phyloP scores from a whole-genome alignment of 2,329 filamentous ascomycete genomes.

The Aquanectria penicillioides region DNA sequence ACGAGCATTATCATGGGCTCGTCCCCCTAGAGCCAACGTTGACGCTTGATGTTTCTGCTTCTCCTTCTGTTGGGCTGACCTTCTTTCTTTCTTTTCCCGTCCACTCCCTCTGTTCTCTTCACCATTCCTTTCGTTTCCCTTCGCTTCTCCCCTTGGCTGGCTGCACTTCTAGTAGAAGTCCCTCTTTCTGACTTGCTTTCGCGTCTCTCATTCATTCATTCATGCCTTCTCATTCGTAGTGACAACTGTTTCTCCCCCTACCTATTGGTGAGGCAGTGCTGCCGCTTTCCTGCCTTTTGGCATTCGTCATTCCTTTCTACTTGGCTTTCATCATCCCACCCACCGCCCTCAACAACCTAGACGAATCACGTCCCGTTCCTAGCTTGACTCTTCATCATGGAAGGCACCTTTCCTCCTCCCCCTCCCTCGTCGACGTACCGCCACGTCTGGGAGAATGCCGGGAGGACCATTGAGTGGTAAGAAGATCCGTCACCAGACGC shows the following conservation, averaged over 20 bases:
- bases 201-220: conserved; percentile 17
- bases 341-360: conserved; percentile 7
- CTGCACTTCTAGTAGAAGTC: conserved; percentile 37
- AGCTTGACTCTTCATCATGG: conserved; percentile 30
- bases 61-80: conserved; percentile 1
- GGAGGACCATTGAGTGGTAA: conserved; percentile 41
- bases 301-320: conserved; percentile 14
- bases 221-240: conserved; percentile 25
- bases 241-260: conserved; percentile 25
- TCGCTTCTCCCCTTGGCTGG: conserved; percentile 33
- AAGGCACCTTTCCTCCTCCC: conserved; percentile 32
- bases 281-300: conserved; percentile 1
- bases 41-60: conserved; percentile 12
- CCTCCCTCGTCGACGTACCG: conserved; percentile 34
- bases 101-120: conserved; percentile 6
- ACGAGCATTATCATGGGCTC: conserved; percentile 21
- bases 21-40: conserved; percentile 9
- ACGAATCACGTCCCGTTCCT: conserved; percentile 11
- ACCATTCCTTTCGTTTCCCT: conserved; percentile 30
- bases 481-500: background rate
- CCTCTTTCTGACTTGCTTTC: conserved; percentile 24
- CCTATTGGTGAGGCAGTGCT: conserved; percentile 34
- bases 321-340: background rate
- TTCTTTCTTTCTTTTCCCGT: conserved; percentile 26
- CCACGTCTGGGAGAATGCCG: conserved; percentile 37